Percentiles rank a stretch among this genome's conserved stretches.
Evolutionary conservation across 2,329 filamentous ascomycete genomes (phyloP).

Genomic region (Neofusicoccum parvum): DNA sequence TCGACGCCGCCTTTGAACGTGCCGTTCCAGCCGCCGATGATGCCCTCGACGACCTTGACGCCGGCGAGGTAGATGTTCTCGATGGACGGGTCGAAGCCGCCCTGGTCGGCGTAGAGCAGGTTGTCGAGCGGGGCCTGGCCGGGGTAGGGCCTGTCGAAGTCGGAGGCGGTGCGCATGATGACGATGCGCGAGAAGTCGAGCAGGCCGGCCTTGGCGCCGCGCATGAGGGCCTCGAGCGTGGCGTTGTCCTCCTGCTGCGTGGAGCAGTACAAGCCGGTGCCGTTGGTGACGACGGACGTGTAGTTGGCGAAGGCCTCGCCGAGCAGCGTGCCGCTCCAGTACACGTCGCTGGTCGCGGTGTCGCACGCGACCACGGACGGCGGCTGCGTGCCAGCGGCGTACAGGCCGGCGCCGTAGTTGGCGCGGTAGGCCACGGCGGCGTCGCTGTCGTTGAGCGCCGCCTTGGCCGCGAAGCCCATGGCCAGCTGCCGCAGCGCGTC

Average conservation of each 20-base stretch:
- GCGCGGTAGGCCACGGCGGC: conserved; percentile 41
- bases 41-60: conserved; percentile 64
- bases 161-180: conserved; percentile 53
- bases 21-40: conserved; percentile 61
- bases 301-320: conserved; percentile 33
- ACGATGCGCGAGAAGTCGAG: conserved; percentile 40
- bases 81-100: conserved; percentile 64
- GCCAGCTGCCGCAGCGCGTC: conserved; percentile 39
- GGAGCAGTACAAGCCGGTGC: conserved; percentile 38
- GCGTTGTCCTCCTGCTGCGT: conserved; percentile 42
- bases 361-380: conserved; percentile 37
- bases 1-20: conserved; percentile 59
- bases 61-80: conserved; percentile 68
- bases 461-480: conserved; percentile 36
- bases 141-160: conserved; percentile 71
- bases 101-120: conserved; percentile 62
- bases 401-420: conserved; percentile 33
- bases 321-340: conserved; percentile 32
- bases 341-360: conserved; percentile 34
- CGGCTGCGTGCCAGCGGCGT: conserved; percentile 28
- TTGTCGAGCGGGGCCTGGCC: conserved; percentile 59
- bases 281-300: conserved; percentile 37
- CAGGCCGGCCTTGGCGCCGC: conserved; percentile 30
- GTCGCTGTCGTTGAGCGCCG: conserved; percentile 40
- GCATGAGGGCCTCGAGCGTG: conserved; percentile 35